Base-by-base conservation (phyloP, 805 yeast species). In the Saturnispora bothae region DNA sequence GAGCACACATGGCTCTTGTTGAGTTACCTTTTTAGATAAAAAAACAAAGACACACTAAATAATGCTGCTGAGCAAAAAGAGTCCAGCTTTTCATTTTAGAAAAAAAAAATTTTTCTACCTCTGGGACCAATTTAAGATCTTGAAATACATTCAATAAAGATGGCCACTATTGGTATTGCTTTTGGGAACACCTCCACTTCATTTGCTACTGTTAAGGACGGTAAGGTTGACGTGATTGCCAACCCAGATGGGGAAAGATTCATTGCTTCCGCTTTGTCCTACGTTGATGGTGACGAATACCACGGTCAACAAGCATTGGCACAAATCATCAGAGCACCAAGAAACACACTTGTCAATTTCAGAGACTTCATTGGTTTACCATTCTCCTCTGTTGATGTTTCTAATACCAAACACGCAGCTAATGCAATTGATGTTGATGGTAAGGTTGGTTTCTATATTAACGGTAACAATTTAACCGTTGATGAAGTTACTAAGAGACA, bases 161-260 rank as follows among this genome's bases (percentile, higher is more conserved):
- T 60, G 65, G 57, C 82, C 51, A 83, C 85, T 50, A 83, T 92
- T 61, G 98, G 98, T 64, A 75, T 92, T 59, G 78, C 96, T 31
- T 89, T 92, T 61, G 98, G 98, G 61, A 92, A 92, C 75, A 81
- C 95, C 34, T 76, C 95, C 44, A 82, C 96, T 35, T 83, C 96
- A 43, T 86, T 92, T 59, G 96, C 97, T 35, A 83, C 78, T 54
- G 82, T 88, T 49, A 65, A 71, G 45, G 96, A 89, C 54, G 96
- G 96, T 45, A 83, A 81, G 60, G 92, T 85, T 47, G 96, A 92
- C 57, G 95, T 92, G 49, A 89, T 92, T 60, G 98, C 98, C 50
- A 89, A 92, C 76, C 96, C 94, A 50, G 98, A 92, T 57, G 98
- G 98, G 62, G 97, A 92, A 66, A 84, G 97, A 68, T 73, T 89